A percentile compares a stretch with the other conserved stretches of the same genome.
Evolutionary conservation across 805 yeast genomes (phyloP).

Genomic region (Saccharomycodes ludwigii): DNA sequence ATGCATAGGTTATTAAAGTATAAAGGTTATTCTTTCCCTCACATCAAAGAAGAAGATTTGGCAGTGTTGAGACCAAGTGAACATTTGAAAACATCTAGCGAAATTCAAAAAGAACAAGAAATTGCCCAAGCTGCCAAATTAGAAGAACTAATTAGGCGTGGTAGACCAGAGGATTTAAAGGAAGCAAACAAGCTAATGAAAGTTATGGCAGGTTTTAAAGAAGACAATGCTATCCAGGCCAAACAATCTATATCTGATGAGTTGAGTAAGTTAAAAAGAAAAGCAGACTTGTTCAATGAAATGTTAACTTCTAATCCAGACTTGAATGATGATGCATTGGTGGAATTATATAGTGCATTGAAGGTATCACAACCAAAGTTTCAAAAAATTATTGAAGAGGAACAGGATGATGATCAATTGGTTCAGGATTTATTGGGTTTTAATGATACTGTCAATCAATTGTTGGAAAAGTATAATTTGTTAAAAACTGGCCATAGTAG

Average conservation of each 20-base stretch:
- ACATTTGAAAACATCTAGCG: constrained; percentile 75
- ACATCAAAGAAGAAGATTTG: constrained; percentile 77
- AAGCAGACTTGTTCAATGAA: constrained; percentile 77
- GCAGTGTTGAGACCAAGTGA: constrained; percentile 90
- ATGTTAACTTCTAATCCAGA: constrained; percentile 51
- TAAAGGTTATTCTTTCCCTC: constrained; percentile 92
- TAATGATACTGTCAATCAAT: constrained; percentile 63
- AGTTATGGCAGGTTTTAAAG: constrained; percentile 94
- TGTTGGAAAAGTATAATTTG: constrained; percentile 53
- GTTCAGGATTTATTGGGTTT: constrained; percentile 53
- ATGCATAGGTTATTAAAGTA: constrained; percentile 85
- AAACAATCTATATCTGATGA: constrained; percentile 74
- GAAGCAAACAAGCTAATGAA: constrained; percentile 97
- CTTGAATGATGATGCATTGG: constrained; percentile 48
- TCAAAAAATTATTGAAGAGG: constrained; percentile 73
- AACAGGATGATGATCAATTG: constrained; percentile 53
- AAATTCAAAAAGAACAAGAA: constrained; percentile 83
- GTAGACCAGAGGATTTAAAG: constrained; percentile 86
- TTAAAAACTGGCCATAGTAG: constrained; percentile 52
- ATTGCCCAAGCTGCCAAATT: constrained; percentile 88
- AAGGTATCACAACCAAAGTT: constrained; percentile 81
- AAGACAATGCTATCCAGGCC: constrained; percentile 53
- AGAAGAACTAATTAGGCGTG: constrained; percentile 90
- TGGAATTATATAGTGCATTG: constrained; percentile 65
- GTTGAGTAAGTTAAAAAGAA: constrained; percentile 68